A percentile compares a stretch with the other conserved stretches of the same genome.
Evolutionary conservation across 208 protist genomes (phyloP).

Genomic region (Trypanosoma melophagium): DNA sequence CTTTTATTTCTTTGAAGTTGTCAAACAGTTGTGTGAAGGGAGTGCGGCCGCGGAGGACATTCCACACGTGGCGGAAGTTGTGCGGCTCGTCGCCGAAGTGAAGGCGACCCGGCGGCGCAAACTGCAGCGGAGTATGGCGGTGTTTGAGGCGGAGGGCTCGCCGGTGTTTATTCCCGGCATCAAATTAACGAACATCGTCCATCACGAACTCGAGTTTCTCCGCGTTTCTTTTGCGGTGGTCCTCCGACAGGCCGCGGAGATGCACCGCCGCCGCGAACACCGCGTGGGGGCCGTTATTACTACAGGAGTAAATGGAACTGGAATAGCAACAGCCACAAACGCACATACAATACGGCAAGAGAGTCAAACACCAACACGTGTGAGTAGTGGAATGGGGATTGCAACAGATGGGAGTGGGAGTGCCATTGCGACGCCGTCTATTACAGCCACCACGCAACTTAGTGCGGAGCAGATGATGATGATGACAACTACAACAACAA

Average conservation of each 20-base stretch:
- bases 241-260: constrained; percentile 61
- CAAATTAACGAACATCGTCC: constrained; percentile 83
- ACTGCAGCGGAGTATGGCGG: constrained; percentile 74
- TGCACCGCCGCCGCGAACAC: constrained; percentile 54
- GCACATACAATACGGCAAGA: too few species aligned
- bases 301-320: too few species aligned
- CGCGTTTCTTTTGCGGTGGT: constrained; percentile 72
- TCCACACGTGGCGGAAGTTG: constrained; percentile 60
- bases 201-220: constrained; percentile 78
- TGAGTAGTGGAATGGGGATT: neutral
- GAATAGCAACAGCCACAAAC: too few species aligned
- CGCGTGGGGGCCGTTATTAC: constrained; percentile 18
- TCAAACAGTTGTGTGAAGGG: constrained; percentile 50
- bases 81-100: constrained; percentile 78
- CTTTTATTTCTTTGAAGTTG: constrained; percentile 89
- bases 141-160: constrained; percentile 71
- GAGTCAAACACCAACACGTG: too few species aligned
- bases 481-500: neutral
- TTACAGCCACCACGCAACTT: neutral
- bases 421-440: neutral
- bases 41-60: constrained; percentile 44
- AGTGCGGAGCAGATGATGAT: constrained; percentile 7
- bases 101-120: constrained; percentile 74
- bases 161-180: constrained; percentile 86
- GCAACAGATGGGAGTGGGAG: neutral